Conservation (phyloP, 805 yeast genomes). For the Candida ovalis region DNA sequence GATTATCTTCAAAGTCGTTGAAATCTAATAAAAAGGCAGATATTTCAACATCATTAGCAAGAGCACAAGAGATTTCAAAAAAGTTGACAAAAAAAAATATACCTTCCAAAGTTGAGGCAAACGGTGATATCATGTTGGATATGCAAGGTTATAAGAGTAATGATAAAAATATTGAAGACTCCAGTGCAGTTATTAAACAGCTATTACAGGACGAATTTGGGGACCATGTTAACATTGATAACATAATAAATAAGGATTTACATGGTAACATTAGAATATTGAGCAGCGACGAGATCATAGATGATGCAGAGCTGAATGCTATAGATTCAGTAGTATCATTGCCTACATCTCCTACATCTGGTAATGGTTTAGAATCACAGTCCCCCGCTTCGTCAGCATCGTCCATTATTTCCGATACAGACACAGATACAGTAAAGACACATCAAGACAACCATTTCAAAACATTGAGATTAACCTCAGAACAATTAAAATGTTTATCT, state of each 20-base stretch:
- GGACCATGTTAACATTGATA: constrained; percentile 40
- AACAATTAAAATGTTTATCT: constrained; percentile 72
- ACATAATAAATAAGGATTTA: constrained; percentile 51
- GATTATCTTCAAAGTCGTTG: constrained; percentile 35
- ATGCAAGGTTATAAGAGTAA: constrained; percentile 95
- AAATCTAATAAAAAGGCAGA: constrained; percentile 6
- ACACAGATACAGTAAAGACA: constrained; percentile 20
- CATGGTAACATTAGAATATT: constrained; percentile 64
- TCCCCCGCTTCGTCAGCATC: constrained; percentile 22
- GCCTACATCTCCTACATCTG: background rate
- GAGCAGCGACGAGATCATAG: constrained; percentile 21
- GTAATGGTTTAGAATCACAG: constrained; percentile 4
- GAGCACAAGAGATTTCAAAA: constrained; percentile 60
- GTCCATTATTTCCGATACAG: constrained; percentile 24
- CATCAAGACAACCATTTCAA: constrained; percentile 54
- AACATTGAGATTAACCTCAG: constrained; percentile 86
- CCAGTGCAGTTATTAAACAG: constrained; percentile 72
- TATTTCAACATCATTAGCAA: constrained; percentile 36
- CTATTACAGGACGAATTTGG: constrained; percentile 76
- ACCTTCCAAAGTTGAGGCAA: constrained; percentile 81
- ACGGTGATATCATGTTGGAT: constrained; percentile 87
- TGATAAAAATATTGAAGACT: constrained; percentile 67
- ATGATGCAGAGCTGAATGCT: constrained; percentile 13
- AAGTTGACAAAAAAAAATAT: constrained; percentile 69
- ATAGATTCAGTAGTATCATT: constrained; percentile 9